Evolutionary conservation across 805 yeast species (phyloP).

Genomic region (Torulaspora delbrueckii): DNA sequence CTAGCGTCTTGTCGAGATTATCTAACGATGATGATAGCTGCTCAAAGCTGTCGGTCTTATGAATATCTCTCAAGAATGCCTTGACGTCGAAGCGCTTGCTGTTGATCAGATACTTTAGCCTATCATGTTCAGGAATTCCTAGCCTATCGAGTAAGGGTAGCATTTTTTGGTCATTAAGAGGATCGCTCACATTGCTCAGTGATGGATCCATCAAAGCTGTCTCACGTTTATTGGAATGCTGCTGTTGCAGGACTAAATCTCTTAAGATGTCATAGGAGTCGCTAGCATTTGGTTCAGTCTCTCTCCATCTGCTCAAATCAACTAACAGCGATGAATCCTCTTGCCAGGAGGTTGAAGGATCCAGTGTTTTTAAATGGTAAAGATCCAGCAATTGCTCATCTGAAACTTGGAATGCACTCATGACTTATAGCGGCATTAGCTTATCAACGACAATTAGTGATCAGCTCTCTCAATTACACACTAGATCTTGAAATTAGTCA

Average conservation of each 20-base stretch:
- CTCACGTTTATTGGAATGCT: slow-evolving; percentile 26
- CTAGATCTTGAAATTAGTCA: not conserved
- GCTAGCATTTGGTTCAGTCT: slow-evolving; percentile 24
- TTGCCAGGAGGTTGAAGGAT: slow-evolving; percentile 40
- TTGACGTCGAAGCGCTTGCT: slow-evolving; percentile 57
- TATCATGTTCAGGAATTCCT: slow-evolving; percentile 36
- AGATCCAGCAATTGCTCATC: slow-evolving; percentile 34
- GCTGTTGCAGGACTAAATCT: slow-evolving; percentile 29
- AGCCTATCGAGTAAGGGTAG: slow-evolving; percentile 41
- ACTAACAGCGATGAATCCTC: slow-evolving; percentile 31
- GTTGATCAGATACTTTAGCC: slow-evolving; percentile 48
- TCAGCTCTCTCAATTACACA: not conserved
- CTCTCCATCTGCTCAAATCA: slow-evolving; percentile 24
- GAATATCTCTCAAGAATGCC: slow-evolving; percentile 50
- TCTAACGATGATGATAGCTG: slow-evolving; percentile 47
- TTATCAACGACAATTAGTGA: not conserved
- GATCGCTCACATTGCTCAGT: slow-evolving; percentile 45
- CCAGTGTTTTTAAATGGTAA: slow-evolving; percentile 42
- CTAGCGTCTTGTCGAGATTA: slow-evolving; percentile 45
- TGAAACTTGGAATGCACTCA: slow-evolving; percentile 20
- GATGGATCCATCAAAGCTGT: slow-evolving; percentile 16
- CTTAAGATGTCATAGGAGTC: slow-evolving; percentile 35
- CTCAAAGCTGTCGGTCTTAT: slow-evolving; percentile 49
- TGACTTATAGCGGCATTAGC: not conserved
- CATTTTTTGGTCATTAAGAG: slow-evolving; percentile 45